Percentiles rank a stretch among this genome's conserved stretches.
These are phyloP conservation scores for Fusarium cyanostomum DNA, from an alignment of 2,329 filamentous ascomycete species.

Conservation along the genomic window DNA sequence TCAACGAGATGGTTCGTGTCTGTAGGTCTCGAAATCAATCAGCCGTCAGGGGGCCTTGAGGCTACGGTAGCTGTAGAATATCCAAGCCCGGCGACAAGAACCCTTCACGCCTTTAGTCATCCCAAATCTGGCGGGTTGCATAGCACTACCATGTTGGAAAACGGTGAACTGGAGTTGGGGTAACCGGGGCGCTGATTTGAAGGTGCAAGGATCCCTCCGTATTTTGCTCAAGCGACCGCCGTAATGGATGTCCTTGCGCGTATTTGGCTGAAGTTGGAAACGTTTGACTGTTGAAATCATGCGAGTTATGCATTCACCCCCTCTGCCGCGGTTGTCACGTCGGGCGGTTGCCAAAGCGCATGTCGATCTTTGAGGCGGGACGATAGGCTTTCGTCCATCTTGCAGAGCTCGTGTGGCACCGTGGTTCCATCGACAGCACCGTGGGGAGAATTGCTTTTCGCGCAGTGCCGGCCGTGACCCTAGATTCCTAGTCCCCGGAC, in stretches of 20 bases:
- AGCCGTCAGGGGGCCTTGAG: no score
- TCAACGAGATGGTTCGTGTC: neutral
- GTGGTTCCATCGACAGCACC: constrained; percentile 18
- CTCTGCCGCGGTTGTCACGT: constrained; percentile 14
- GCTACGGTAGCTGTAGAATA: no score
- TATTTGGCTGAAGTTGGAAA: constrained; percentile 6
- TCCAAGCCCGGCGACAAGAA: constrained; percentile 13
- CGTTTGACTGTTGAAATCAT: constrained; percentile 2
- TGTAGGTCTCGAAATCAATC: no score
- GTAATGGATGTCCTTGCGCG: constrained; percentile 4
- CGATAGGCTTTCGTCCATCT: constrained; percentile 39
- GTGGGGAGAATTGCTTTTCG: constrained; percentile 43
- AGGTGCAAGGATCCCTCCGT: constrained; percentile 24
- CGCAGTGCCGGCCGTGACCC: constrained; percentile 40
- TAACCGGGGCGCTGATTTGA: constrained; percentile 29
- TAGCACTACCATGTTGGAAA: constrained; percentile 33
- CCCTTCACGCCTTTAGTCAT: constrained; percentile 15
- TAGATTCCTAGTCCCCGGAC: constrained; percentile 38
- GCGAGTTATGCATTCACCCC: constrained; percentile 32
- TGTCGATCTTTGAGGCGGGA: constrained; percentile 38
- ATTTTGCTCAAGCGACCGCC: constrained; percentile 21
- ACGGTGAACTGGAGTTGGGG: constrained; percentile 33
- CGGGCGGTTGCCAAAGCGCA: constrained; percentile 32
- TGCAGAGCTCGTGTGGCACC: constrained; percentile 24
- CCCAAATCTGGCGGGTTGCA: constrained; percentile 41